phyloP scores from a whole-genome alignment of 129 eudicot species.

The Flaveria robusta region DNA sequence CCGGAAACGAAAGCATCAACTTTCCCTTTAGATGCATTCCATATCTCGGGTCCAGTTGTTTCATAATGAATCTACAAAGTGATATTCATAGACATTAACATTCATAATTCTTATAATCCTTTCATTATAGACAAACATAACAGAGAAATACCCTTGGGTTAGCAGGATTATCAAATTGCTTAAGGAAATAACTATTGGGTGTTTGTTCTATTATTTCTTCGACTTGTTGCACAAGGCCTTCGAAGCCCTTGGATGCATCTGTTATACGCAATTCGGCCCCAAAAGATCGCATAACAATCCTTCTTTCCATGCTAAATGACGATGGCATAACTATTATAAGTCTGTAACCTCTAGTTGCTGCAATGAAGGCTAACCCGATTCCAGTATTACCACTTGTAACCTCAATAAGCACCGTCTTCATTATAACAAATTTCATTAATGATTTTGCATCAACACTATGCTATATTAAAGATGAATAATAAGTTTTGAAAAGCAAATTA shows the following conservation, averaged over 20 bases:
- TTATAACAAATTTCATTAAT: background rate
- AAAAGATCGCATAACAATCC: slow-evolving; percentile 22
- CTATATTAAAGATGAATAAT: background rate
- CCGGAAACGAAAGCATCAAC: slow-evolving; percentile 21
- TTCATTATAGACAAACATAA: background rate
- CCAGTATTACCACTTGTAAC: slow-evolving; percentile 25
- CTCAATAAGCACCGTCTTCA: slow-evolving; percentile 18
- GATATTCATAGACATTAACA: background rate
- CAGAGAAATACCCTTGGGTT: slow-evolving; percentile 12
- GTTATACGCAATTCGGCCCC: slow-evolving; percentile 21
- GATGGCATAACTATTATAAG: slow-evolving; percentile 18
- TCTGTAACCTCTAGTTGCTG: slow-evolving; percentile 12
- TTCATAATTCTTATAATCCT: background rate
- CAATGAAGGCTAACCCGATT: slow-evolving; percentile 19
- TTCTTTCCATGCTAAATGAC: slow-evolving; percentile 12
- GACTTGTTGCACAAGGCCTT: background rate
- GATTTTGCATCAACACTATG: background rate
- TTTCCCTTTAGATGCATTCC: slow-evolving; percentile 16
- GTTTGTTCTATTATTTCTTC: slow-evolving; percentile 4
- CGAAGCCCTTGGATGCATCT: slow-evolving; percentile 2
- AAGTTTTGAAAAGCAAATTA: background rate
- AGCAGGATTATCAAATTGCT: slow-evolving; percentile 21
- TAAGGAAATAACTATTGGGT: slow-evolving; percentile 22
- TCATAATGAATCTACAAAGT: slow-evolving; percentile 26
- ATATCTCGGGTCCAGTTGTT: slow-evolving; percentile 24